Evolutionary conservation across 768 basidiomycete species (phyloP).

Genomic region (Lactarius indigo): DNA sequence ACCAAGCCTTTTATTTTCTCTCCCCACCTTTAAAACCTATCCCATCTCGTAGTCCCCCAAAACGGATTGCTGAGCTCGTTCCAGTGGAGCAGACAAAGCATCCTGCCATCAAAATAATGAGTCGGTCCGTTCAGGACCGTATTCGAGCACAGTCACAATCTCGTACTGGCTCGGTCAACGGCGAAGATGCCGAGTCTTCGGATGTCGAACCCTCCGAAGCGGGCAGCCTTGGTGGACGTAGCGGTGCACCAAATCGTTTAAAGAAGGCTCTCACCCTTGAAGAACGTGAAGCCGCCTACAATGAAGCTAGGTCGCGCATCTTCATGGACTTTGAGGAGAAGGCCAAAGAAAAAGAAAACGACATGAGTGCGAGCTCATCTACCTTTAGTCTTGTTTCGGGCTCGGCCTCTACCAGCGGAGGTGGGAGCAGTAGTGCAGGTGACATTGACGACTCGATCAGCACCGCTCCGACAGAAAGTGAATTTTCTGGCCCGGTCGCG

Average conservation of each 20-base stretch:
- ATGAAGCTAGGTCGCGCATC: slow-evolving; percentile 79
- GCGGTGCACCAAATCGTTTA: slow-evolving; percentile 48
- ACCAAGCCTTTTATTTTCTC: not conserved
- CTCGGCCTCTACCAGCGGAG: slow-evolving; percentile 56
- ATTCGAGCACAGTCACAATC: slow-evolving; percentile 56
- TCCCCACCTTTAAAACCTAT: slow-evolving; percentile 15
- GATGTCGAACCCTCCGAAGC: slow-evolving; percentile 78
- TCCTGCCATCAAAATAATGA: slow-evolving; percentile 89
- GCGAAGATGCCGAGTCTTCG: slow-evolving; percentile 73
- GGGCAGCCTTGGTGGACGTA: slow-evolving; percentile 71
- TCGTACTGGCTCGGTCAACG: slow-evolving; percentile 67
- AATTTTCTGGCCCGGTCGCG: slow-evolving; percentile 62
- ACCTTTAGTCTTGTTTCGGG: slow-evolving; percentile 67
- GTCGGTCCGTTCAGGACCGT: slow-evolving; percentile 54
- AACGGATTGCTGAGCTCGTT: slow-evolving; percentile 72
- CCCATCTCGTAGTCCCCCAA: slow-evolving; percentile 51
- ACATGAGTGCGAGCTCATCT: slow-evolving; percentile 74
- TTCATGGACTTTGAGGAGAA: slow-evolving; percentile 80
- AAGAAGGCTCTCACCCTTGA: slow-evolving; percentile 79
- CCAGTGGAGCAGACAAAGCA: slow-evolving; percentile 66
- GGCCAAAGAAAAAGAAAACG: slow-evolving; percentile 54
- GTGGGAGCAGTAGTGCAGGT: slow-evolving; percentile 54
- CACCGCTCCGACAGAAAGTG: slow-evolving; percentile 76
- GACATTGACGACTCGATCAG: slow-evolving; percentile 67
- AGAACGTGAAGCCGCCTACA: slow-evolving; percentile 87